Evolutionary conservation across 140 eudicot genomes (phyloP).

Genomic region (Bidens hawaiensis): DNA sequence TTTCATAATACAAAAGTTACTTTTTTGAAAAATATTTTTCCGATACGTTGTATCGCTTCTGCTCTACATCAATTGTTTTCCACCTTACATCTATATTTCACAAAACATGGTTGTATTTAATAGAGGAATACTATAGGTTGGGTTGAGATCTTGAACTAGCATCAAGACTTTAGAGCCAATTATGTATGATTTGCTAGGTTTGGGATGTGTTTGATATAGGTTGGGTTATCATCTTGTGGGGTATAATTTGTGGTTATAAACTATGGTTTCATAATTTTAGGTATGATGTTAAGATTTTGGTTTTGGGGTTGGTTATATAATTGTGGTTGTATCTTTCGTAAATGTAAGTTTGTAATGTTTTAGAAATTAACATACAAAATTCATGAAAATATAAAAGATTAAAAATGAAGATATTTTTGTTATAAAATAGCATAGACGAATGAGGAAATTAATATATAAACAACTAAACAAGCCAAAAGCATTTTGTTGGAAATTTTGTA

Average conservation of each 20-base stretch:
- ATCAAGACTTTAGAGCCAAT: background rate
- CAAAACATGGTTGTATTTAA: background rate
- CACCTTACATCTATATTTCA: background rate
- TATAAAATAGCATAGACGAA: background rate
- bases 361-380: too few species aligned
- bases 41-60: too few species aligned
- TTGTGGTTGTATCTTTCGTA: too few species aligned
- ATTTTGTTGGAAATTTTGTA: background rate
- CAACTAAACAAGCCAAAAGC: background rate
- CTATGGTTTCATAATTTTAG: background rate
- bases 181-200: background rate
- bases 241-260: background rate
- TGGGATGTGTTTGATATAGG: background rate
- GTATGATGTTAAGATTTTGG: background rate
- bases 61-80: too few species aligned
- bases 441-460: background rate
- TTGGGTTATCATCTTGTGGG: background rate
- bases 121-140: background rate
- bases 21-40: too few species aligned
- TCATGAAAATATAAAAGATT: too few species aligned
- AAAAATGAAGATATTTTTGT: background rate
- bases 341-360: too few species aligned
- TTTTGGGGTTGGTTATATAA: background rate
- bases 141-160: background rate
- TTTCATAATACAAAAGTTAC: too few species aligned